Evolutionary conservation across 345 rosid species (phyloP).

Genomic region (Durio zibethinus): DNA sequence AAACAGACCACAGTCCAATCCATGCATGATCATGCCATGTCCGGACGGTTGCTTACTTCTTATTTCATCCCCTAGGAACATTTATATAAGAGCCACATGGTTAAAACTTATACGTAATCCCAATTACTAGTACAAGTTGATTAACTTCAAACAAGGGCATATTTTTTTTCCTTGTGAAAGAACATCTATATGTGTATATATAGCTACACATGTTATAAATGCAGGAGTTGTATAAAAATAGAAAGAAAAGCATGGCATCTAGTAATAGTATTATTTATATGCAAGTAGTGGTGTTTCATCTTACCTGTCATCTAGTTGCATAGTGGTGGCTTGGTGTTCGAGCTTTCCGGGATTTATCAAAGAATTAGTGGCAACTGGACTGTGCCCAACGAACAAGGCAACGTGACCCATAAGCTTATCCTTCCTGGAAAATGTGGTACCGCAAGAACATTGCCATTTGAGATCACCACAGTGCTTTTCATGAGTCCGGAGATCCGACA

Average conservation of each 20-base stretch:
- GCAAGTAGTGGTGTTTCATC: neutral
- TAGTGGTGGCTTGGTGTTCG: conserved; percentile 15
- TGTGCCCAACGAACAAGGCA: conserved; percentile 68
- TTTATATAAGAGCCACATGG: neutral
- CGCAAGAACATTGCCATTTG: conserved; percentile 87
- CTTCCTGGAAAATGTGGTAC: conserved; percentile 80
- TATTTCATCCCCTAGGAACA: neutral
- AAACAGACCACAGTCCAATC: neutral
- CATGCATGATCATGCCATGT: neutral
- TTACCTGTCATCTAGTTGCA: conserved; percentile 23
- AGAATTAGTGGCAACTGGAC: conserved; percentile 25
- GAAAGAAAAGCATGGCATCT: neutral
- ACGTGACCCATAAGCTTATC: conserved; percentile 86
- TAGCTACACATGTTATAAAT: too few relatives aligned
- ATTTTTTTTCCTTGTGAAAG: too few relatives aligned
- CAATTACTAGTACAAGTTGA: too few relatives aligned
- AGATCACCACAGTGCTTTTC: conserved; percentile 85
- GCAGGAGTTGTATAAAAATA: neutral
- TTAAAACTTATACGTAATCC: too few relatives aligned
- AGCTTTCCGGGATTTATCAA: conserved; percentile 15
- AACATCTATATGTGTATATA: too few relatives aligned
- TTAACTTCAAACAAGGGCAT: too few relatives aligned
- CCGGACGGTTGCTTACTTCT: neutral
- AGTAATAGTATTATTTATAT: neutral
- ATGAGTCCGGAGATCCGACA: conserved; percentile 88